Conservation (phyloP, 768 basidiomycete genomes). For the Omphalotus guepiniiformis region DNA sequence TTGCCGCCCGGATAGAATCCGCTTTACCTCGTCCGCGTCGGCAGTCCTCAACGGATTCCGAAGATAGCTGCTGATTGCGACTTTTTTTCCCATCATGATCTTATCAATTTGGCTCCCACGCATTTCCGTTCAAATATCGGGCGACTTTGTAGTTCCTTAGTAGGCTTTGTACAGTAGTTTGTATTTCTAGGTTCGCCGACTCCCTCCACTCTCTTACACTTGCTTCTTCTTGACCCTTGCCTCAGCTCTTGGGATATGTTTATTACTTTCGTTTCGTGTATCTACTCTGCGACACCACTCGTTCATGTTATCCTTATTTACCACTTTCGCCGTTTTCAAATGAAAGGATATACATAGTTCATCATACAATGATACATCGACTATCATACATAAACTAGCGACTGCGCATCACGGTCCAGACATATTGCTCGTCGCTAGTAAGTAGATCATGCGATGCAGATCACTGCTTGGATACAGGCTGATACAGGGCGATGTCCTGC, state of each 20-base stretch:
- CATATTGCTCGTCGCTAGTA: too few species aligned
- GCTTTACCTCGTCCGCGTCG: neutral
- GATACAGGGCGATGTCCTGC: too few species aligned
- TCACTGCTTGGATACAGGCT: too few species aligned
- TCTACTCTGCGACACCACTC: neutral
- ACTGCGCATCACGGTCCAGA: too few species aligned
- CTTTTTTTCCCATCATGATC: neutral
- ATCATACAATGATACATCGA: too few species aligned
- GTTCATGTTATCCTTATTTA: neutral
- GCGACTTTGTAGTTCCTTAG: too few species aligned
- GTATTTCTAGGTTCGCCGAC: slow-evolving; percentile 3
- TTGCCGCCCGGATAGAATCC: slow-evolving; percentile 19
- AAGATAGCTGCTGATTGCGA: slow-evolving; percentile 11
- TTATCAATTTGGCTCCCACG: neutral
- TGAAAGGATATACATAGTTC: too few species aligned
- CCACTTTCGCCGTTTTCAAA: neutral
- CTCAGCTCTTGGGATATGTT: slow-evolving; percentile 1
- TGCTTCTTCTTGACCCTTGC: slow-evolving; percentile 1
- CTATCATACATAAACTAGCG: too few species aligned
- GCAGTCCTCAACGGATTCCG: slow-evolving; percentile 9
- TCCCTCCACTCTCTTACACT: neutral
- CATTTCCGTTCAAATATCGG: too few species aligned
- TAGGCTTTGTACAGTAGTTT: neutral
- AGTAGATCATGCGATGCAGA: too few species aligned
- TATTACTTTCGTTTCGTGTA: slow-evolving; percentile 4